A percentile compares a stretch with the other conserved stretches of the same genome.
These are phyloP conservation scores for Ceratobasidium sp. DNA, from an alignment of 1,284 basidiomycete species.

Conservation along the genomic window DNA sequence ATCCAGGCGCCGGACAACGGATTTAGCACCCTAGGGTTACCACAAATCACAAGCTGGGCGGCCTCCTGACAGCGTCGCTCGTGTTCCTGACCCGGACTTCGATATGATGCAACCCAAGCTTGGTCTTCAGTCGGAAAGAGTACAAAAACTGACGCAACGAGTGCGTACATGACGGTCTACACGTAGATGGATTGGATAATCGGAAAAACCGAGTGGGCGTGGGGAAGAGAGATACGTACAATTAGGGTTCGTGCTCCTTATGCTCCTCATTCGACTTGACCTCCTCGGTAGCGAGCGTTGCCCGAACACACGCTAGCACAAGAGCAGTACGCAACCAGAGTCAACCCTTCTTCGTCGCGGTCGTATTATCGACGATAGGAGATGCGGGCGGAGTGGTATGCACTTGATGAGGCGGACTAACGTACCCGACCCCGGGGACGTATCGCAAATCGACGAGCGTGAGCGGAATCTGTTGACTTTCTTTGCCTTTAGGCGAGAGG, in stretches of 20 bases:
- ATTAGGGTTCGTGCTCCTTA: neutral
- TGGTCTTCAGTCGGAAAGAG: constrained; percentile 28
- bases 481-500: constrained; percentile 1
- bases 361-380: too few relatives aligned
- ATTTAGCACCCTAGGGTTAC: neutral
- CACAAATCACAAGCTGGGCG: constrained; percentile 19
- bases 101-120: constrained; percentile 32
- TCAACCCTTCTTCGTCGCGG: neutral
- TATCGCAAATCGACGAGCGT: constrained; percentile 42
- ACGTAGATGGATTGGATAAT: neutral
- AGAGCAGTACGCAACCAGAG: constrained; percentile 25
- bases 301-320: neutral
- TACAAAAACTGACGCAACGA: constrained; percentile 36
- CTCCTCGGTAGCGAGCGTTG: constrained; percentile 9
- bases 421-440: constrained; percentile 41
- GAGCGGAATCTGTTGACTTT: constrained; percentile 7
- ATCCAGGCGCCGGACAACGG: too few relatives aligned
- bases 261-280: neutral
- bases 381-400: neutral
- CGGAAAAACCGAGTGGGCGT: too few relatives aligned
- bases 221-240: too few relatives aligned
- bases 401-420: neutral
- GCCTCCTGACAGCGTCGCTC: constrained; percentile 16
- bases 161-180: constrained; percentile 21
- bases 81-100: constrained; percentile 17